Evolutionary conservation across 768 basidiomycete genomes (phyloP), one percentile per base, ranked within the genome.

Genomic region (Suillus sp.): DNA sequence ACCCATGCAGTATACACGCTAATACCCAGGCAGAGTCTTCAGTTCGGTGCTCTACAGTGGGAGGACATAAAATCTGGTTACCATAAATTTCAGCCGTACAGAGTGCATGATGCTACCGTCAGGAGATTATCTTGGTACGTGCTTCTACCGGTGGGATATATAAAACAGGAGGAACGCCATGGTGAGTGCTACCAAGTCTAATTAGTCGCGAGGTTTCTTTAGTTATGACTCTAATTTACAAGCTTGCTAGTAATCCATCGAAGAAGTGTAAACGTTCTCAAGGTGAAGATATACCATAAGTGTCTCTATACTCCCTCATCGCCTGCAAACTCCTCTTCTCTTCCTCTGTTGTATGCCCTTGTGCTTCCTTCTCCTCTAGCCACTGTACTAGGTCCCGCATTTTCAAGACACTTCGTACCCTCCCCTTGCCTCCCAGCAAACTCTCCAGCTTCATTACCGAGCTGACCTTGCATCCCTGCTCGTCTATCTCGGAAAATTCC

Each of bases 341-440:
- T 86, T 57, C 56, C 6, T 57, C 56, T 11, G 25, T 27, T 6
- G 56, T 27, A 18, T 40, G 25, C 10, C 56, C 37, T 30, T 38
- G 56, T 8, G 25, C 25, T 42, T 40, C 90, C 62, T 86, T 84
- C n/a, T 81, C 78, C 71, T 90, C 83, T 66, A 98, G 77, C 89
- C 93, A 99, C 4, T 74, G 72, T 77, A 98, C 90, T 63, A 99
- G 78, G 72, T 98, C 93, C 64, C 84, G 77, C 88, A 99, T 90
- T 72, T 84, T 88, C 65, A 97, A 78, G 65, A 98, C 93, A 3
- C 92, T 87, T 58, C 84, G 80, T 30, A 99, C 91, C 18, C 83
- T 79, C 9, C 87, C 91, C 22, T 66, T 69, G 14, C 93, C 92
- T 42, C 82, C 86, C 27, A 95, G 79, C 54, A 92, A 79, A 20